These are phyloP conservation scores for Phyllosticta ampelicida DNA, from an alignment of 2,329 filamentous ascomycete genomes.

Conservation along the genomic window DNA sequence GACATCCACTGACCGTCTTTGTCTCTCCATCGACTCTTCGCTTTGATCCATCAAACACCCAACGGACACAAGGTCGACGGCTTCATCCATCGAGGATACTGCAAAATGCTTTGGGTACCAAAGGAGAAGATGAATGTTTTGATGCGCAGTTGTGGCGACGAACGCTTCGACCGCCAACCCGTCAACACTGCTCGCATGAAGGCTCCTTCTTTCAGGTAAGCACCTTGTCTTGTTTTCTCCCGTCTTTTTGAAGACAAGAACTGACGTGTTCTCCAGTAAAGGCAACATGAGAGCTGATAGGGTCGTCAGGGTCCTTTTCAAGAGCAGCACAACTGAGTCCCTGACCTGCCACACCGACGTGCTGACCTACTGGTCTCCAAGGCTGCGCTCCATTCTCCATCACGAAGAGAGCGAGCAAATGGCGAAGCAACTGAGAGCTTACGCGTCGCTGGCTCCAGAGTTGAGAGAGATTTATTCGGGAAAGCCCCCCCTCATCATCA, in stretches of 20 bases:
- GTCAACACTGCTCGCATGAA: background rate
- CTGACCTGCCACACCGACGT: background rate
- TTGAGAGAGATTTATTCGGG: too few species aligned
- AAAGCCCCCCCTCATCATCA: too few species aligned
- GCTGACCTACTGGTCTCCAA: background rate
- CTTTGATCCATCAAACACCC: too few species aligned
- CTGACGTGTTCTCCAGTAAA: background rate
- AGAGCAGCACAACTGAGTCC: background rate
- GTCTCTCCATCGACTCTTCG: too few species aligned
- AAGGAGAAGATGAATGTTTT: background rate
- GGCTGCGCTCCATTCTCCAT: background rate
- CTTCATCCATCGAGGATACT: too few species aligned
- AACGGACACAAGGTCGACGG: too few species aligned
- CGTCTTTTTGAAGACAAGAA: background rate
- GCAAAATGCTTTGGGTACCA: too few species aligned
- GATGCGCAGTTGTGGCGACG: background rate
- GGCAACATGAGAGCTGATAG: background rate
- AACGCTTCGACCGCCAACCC: background rate
- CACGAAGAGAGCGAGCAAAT: background rate
- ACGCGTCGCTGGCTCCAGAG: too few species aligned
- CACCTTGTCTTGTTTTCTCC: background rate
- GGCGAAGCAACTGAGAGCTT: background rate
- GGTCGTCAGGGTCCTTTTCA: background rate
- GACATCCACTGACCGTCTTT: too few species aligned
- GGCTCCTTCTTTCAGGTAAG: background rate